phyloP scores from a whole-genome alignment of 495 filamentous ascomycete species.

The Aspergillus heteromorphus region DNA sequence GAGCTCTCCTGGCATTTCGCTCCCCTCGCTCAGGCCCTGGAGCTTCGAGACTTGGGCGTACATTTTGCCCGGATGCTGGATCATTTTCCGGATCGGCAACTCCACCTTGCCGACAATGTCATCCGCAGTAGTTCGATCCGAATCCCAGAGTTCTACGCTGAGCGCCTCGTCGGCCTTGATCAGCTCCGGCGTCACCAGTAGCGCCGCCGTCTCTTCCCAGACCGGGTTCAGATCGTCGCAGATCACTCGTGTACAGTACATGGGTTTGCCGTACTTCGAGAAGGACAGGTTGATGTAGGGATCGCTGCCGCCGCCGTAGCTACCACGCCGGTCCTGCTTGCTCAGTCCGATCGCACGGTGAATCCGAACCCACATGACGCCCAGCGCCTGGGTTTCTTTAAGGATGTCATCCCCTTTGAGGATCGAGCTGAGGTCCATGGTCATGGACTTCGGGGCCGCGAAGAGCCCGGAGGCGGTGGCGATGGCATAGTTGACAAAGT shows the following conservation, averaged over 20 bases:
- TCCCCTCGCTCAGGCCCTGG: slow-evolving; percentile 71
- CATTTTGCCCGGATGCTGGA: slow-evolving; percentile 88
- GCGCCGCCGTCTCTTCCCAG: slow-evolving; percentile 84
- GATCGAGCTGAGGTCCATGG: slow-evolving; percentile 84
- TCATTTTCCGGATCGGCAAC: slow-evolving; percentile 87
- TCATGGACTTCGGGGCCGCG: slow-evolving; percentile 94
- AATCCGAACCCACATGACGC: slow-evolving; percentile 86
- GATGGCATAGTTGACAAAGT: slow-evolving; percentile 97
- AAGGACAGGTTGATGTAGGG: slow-evolving; percentile 76
- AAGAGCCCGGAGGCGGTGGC: slow-evolving; percentile 81
- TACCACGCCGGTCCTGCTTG: slow-evolving; percentile 85
- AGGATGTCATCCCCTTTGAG: slow-evolving; percentile 83
- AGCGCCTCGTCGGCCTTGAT: slow-evolving; percentile 92
- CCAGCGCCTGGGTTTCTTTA: slow-evolving; percentile 80
- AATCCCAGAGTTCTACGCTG: slow-evolving; percentile 93
- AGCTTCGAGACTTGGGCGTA: slow-evolving; percentile 86
- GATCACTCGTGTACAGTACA: slow-evolving; percentile 95
- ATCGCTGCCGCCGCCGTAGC: slow-evolving; percentile 83
- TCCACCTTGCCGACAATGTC: slow-evolving; percentile 94
- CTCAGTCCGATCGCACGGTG: slow-evolving; percentile 80
- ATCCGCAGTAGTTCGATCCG: slow-evolving; percentile 79
- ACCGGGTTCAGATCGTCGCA: slow-evolving; percentile 91
- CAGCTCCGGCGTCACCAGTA: slow-evolving; percentile 78
- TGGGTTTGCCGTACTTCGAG: slow-evolving; percentile 92
- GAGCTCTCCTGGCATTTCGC: slow-evolving; percentile 85